Evolutionary conservation across 192 early-diverging fungal genomes (phyloP), one percentile per base, ranked within the genome.

Genomic region (Podochytrium sp.): DNA sequence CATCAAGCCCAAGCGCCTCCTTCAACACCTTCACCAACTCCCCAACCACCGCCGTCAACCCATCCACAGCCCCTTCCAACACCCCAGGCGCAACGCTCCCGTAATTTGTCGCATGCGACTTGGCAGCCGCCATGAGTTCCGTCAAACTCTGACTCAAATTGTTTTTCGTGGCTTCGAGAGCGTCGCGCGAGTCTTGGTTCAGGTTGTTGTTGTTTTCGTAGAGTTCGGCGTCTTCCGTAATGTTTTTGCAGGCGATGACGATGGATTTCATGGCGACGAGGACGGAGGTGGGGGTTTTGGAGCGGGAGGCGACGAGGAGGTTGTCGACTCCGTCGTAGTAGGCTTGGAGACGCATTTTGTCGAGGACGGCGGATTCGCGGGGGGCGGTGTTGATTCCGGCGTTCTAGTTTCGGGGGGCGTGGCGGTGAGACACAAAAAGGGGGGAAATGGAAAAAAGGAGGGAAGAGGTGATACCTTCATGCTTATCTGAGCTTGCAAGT

Each of bases 281-380:
- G 0, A 96, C 93, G 33, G 75, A 76, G 1, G 93, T 81, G 35
- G 91, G 87, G 39, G 85, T 81, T 23, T 93, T 90, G 0, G 91
- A 90, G 60, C 92, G 82, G 73, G 91, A 91, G 35, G 91, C 90
- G 23, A 84, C 77, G 38, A 98, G 78, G 6, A 98, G 81, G 37
- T 89, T 87, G 75, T 95, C 92, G 35, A 96, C 86, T n/a, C 94
- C 90, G 16, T 83, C 85, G 74, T 96, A 91, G 83, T 95, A 96
- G 20, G 85, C 80, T 30, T 86, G 83, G 27, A 96, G 83, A 33
- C 87, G 82, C 2, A 83, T 82, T 38, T 90, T 90, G 16, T 92
- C 86, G 40, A 98, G 85, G 16, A 84, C 85, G 25, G 92, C 94
- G 64, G 71, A 52, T 12, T 29, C 66, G 6, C 55, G 27, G 2